Percentiles rank a stretch among this genome's conserved stretches.
Conservation (phyloP, 1,284 basidiomycete species). For the Sporisorium reilianum region DNA sequence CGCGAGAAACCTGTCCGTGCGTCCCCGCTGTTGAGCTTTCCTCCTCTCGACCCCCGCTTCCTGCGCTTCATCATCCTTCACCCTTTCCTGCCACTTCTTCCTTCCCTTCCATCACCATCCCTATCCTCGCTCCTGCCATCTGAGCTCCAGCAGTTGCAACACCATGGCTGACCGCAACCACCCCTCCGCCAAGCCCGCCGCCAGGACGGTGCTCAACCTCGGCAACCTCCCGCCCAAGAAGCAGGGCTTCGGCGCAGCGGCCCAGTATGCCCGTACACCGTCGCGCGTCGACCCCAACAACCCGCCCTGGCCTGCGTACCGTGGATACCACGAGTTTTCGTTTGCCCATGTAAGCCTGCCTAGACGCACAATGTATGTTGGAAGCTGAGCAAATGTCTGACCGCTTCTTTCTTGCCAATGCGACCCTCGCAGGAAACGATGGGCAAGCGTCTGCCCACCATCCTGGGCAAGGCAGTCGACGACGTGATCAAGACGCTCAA, state of each 20-base stretch:
- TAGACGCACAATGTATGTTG: conserved; percentile 9
- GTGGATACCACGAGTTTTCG: conserved; percentile 95
- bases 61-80: neutral
- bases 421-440: conserved; percentile 72
- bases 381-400: conserved; percentile 9
- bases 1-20: too few relatives aligned
- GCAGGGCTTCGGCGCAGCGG: conserved; percentile 52
- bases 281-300: conserved; percentile 80
- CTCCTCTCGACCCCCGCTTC: neutral
- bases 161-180: conserved; percentile 60
- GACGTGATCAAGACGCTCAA: conserved; percentile 91
- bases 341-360: conserved; percentile 78
- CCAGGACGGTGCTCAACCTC: conserved; percentile 68
- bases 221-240: conserved; percentile 68
- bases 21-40: neutral
- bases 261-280: conserved; percentile 56
- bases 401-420: neutral
- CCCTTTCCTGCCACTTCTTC: conserved; percentile 4
- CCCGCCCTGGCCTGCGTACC: conserved; percentile 88
- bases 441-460: conserved; percentile 93
- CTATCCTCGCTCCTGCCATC: neutral
- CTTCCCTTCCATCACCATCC: conserved; percentile 23
- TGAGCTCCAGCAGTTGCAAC: conserved; percentile 12
- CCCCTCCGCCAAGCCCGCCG: conserved; percentile 65
- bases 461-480: conserved; percentile 94